Base-by-base conservation (phyloP, 1,284 basidiomycete genomes). In the Ceratorhiza oryzae-sativae region DNA sequence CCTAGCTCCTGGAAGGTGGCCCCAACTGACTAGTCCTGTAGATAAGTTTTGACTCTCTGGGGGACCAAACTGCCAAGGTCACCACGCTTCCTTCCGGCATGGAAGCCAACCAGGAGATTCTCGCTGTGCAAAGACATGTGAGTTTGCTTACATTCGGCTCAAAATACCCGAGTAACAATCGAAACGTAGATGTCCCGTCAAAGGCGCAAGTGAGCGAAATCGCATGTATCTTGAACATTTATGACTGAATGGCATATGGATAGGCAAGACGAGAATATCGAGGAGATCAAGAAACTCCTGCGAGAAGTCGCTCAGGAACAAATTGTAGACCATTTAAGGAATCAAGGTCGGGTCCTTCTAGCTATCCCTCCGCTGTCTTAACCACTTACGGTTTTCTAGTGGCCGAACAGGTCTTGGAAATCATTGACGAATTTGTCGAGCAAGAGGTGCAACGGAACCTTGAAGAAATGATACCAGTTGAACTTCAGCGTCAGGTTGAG, bases 301-400 rank as follows among this genome's bases (percentile, higher is more conserved):
- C 55, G 68, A 13, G 72, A 75, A 12, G 73, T 73, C 13, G 53
- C 74, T 3, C 62, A 75, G 20, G 70, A 73, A 20, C 73, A 75
- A 23, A 73, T 75, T 55, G 73, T 75, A 1, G 74, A 75, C 10
- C 63, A 75, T 30, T n/a, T 75, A 27, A 42, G 67, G 27, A 61
- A 51, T 27, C 34, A 34, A 53, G 56, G 70, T 27, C 15, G 18
- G 15, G 34, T 73, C 30, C 18, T 39, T 39, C 13, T 6, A 39
- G 36, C 23, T 12, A 12, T 15, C 51, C 39, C 5, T 13, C n/a
- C 27, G 36, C 27, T n/a, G 15, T 18, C 32, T 36, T 23, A 45
- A 53, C 20, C 53, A 42, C 63, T 8, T 18, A 8, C 15, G 23
- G 12, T 32, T 36, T 49, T 20, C 32, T 46, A 55, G 32, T 56